Percentiles rank a stretch among this genome's conserved stretches.
Evolutionary conservation across 1,139 yeast genomes (phyloP).

Genomic region (Debaryomycetaceae sp.): DNA sequence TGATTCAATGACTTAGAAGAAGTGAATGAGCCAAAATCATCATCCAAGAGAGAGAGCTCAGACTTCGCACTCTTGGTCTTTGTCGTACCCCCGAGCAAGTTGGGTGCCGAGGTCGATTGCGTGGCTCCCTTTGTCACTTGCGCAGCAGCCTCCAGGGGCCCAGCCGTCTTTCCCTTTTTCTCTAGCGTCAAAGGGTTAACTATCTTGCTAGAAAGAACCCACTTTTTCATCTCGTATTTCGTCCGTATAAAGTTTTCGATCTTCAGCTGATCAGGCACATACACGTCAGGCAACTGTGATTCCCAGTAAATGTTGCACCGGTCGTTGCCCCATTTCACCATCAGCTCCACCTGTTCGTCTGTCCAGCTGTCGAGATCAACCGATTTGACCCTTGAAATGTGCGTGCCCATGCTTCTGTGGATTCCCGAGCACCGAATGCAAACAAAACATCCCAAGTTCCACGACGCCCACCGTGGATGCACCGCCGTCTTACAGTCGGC

Average conservation of each 20-base stretch:
- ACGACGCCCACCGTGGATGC: slow-evolving; percentile 97
- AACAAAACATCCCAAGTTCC: slow-evolving; percentile 90
- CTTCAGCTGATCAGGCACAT: slow-evolving; percentile 81
- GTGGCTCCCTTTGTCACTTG: background rate
- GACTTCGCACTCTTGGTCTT: slow-evolving; percentile 58
- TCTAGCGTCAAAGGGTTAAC: slow-evolving; percentile 55
- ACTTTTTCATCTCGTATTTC: slow-evolving; percentile 84
- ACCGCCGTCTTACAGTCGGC: slow-evolving; percentile 88
- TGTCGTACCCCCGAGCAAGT: slow-evolving; percentile 44
- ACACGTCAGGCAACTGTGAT: slow-evolving; percentile 62
- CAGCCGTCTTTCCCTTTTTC: background rate
- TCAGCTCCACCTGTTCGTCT: slow-evolving; percentile 79
- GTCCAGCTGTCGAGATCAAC: slow-evolving; percentile 97
- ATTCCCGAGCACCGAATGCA: slow-evolving; percentile 94
- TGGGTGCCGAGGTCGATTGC: background rate
- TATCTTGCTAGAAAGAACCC: slow-evolving; percentile 54
- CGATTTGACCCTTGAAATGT: slow-evolving; percentile 79
- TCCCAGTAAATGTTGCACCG: slow-evolving; percentile 84
- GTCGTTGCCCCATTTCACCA: slow-evolving; percentile 85
- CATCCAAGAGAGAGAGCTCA: slow-evolving; percentile 32
- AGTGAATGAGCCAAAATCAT: slow-evolving; percentile 42
- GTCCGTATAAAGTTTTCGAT: slow-evolving; percentile 87
- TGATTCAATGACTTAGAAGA: slow-evolving; percentile 18
- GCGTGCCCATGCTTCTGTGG: slow-evolving; percentile 94
- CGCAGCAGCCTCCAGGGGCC: background rate